These are phyloP conservation scores for Lachancea sp. DNA, from an alignment of 805 yeast species.

Conservation along the genomic window DNA sequence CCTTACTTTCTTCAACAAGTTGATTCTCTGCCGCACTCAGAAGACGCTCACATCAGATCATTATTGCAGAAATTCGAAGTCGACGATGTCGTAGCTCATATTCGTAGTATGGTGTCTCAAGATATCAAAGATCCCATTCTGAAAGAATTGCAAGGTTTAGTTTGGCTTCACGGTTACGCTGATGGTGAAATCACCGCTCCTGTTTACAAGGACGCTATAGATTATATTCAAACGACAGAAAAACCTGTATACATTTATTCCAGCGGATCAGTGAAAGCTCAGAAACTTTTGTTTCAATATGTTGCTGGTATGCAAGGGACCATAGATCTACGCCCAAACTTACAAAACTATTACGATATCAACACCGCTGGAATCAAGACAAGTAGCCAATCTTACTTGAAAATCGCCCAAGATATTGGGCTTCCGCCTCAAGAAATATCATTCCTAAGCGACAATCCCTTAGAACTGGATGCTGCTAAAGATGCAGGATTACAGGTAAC, in stretches of 20 bases:
- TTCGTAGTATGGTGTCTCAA: constrained; percentile 47
- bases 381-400: constrained; percentile 49
- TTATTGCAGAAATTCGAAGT: constrained; percentile 28
- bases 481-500: constrained; percentile 53
- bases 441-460: constrained; percentile 75
- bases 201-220: constrained; percentile 64
- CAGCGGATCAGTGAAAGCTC: constrained; percentile 86
- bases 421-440: constrained; percentile 34
- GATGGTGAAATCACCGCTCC: constrained; percentile 76
- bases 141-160: constrained; percentile 73
- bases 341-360: constrained; percentile 78
- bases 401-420: constrained; percentile 43
- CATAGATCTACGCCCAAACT: constrained; percentile 45
- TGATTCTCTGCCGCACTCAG: constrained; percentile 32
- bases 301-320: constrained; percentile 38
- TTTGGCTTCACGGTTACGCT: constrained; percentile 78
- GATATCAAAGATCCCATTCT: constrained; percentile 76
- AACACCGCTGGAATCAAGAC: constrained; percentile 72
- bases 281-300: constrained; percentile 64
- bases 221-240: constrained; percentile 41
- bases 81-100: constrained; percentile 39
- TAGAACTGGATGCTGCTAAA: constrained; percentile 71
- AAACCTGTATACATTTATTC: constrained; percentile 65
- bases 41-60: constrained; percentile 18
- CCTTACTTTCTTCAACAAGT: constrained; percentile 62